Evolutionary conservation across 805 yeast species (phyloP).

Genomic region (Candida odintsovae): DNA sequence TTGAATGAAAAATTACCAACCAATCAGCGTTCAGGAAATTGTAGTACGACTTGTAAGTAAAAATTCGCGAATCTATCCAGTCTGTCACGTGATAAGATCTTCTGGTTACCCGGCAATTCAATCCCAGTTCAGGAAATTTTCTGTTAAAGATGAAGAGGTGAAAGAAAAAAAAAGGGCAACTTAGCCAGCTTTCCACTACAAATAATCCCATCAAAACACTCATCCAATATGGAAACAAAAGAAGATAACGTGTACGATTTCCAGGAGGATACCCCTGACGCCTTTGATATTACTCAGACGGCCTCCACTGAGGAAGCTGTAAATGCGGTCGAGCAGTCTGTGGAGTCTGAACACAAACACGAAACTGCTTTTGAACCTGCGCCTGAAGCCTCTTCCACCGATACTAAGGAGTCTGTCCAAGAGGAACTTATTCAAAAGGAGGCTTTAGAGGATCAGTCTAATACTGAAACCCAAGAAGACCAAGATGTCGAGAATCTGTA

Average conservation of each 20-base stretch:
- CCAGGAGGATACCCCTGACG: constrained; percentile 1
- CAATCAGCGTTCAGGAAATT: constrained; percentile 3
- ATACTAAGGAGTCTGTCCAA: neutral
- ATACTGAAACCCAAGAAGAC: neutral
- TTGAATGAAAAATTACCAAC: neutral
- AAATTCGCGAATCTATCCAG: neutral
- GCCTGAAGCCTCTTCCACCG: neutral
- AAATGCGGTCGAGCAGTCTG: neutral
- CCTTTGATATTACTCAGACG: constrained; percentile 1
- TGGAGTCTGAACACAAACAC: neutral
- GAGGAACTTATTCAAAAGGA: too few species aligned
- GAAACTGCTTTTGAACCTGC: neutral
- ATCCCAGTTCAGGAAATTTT: too few species aligned
- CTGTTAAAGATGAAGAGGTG: neutral
- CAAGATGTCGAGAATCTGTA: neutral
- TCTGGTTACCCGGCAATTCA: neutral
- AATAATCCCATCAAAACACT: neutral
- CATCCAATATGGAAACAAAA: neutral
- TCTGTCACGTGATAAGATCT: neutral
- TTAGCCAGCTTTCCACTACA: too few species aligned
- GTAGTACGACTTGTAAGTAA: neutral
- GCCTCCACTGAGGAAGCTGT: neutral
- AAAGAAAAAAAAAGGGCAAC: too few species aligned
- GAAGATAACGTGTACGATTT: constrained; percentile 3
- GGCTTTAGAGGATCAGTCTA: neutral